phyloP scores from a whole-genome alignment of 2,329 filamentous ascomycete genomes.

The Orbilia quercus region DNA sequence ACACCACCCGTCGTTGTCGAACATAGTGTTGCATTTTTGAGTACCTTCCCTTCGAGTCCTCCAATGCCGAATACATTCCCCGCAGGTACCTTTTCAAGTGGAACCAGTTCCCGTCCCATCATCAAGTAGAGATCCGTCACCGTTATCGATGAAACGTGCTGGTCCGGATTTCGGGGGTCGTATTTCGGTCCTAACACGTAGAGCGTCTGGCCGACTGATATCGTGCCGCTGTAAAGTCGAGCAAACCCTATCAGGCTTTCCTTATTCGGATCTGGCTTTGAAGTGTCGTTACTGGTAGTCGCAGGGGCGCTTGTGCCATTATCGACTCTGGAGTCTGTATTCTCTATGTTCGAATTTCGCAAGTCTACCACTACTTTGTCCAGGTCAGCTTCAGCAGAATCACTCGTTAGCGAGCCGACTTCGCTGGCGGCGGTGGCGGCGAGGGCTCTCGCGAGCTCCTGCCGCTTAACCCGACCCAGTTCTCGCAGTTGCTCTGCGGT shows the following conservation, averaged over 20 bases:
- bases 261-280: slow-evolving; percentile 71
- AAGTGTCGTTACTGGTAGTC: slow-evolving; percentile 63
- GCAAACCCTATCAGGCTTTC: slow-evolving; percentile 96
- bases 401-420: slow-evolving; percentile 30
- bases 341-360: slow-evolving; percentile 18
- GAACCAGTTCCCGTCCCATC: slow-evolving; percentile 90
- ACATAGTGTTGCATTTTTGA: slow-evolving; percentile 94
- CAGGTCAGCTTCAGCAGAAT: slow-evolving; percentile 28
- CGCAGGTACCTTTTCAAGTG: slow-evolving; percentile 84
- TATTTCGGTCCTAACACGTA: slow-evolving; percentile 96
- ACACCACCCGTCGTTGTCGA: slow-evolving; percentile 85
- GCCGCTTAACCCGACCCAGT: slow-evolving; percentile 85
- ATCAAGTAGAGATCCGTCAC: slow-evolving; percentile 91
- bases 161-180: slow-evolving; percentile 77
- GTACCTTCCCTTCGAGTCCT: slow-evolving; percentile 89
- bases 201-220: slow-evolving; percentile 88
- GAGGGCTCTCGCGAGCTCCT: slow-evolving; percentile 84
- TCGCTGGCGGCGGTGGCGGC: slow-evolving; percentile 65
- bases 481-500: slow-evolving; percentile 91
- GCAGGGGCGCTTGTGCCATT: slow-evolving; percentile 62
- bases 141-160: slow-evolving; percentile 74
- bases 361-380: slow-evolving; percentile 39
- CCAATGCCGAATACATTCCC: slow-evolving; percentile 96
- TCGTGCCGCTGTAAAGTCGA: slow-evolving; percentile 87
- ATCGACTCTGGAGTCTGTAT: slow-evolving; percentile 11